These are phyloP conservation scores for Trichopus zeylanicus DNA, from an alignment of 116 monocot species.

Conservation along the genomic window DNA sequence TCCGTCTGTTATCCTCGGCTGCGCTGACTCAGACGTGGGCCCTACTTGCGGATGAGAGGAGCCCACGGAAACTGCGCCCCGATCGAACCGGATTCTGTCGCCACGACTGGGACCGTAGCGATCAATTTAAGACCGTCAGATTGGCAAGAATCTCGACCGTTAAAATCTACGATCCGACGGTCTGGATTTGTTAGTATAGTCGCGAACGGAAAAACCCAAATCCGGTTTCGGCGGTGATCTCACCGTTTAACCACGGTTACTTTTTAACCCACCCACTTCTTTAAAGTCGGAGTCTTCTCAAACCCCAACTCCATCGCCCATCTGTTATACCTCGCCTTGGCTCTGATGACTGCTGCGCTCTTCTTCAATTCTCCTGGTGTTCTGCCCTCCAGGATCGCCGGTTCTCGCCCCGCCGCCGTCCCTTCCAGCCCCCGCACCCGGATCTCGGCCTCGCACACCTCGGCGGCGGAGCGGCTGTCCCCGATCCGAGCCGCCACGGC, in stretches of 20 bases:
- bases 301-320: neutral
- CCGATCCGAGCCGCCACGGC: neutral
- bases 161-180: no score
- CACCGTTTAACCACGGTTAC: conserved; percentile 2
- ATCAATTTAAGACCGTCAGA: no score
- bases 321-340: neutral
- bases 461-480: conserved; percentile 7
- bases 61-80: no score
- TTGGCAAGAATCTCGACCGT: no score
- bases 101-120: no score
- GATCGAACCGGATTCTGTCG: no score
- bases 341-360: conserved; percentile 4
- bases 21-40: no score
- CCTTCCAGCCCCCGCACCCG: neutral
- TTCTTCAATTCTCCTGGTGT: conserved; percentile 4
- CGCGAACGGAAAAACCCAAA: no score
- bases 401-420: conserved; percentile 1
- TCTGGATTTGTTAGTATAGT: no score
- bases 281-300: neutral
- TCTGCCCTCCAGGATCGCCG: neutral
- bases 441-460: conserved; percentile 9
- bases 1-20: no score
- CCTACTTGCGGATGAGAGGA: no score
- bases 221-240: no score
- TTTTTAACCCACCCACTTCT: neutral